Base-by-base conservation (phyloP, 495 filamentous ascomycete species). In the Jackrogersella multiformis region DNA sequence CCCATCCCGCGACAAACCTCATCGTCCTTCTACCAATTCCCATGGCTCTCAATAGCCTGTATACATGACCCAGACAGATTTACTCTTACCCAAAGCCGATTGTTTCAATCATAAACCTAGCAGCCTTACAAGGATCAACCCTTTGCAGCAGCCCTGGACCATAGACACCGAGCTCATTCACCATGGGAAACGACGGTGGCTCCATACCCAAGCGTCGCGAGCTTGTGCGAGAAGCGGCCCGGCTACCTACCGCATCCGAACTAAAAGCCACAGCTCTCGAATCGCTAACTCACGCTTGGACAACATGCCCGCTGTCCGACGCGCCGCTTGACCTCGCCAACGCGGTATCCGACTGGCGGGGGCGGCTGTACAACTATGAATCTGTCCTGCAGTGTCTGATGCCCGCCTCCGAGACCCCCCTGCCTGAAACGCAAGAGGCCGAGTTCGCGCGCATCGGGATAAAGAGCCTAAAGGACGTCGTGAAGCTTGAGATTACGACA, bases 331-430 rank as follows among this genome's bases (percentile, higher is more conserved):
- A 86, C 2, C 77, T 84, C 12, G 90, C 93, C 1, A 83, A 77
- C 59, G 81, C 94, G 1, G 94, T 98, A 12, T 94, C 92, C 0
- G 95, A 99, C 77, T 89, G 83, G 28, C 82, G 85, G 3, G 96
- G 95, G 0, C 89, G 89, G 18, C 86, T 99, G 1, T 99, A 97
- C 81, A 98, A 97, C 72, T 98, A 97, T 76, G 93, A 98, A 73
- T 88, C 92, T 0, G 84, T 98, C 39, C 79, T 99, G 36, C 88
- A 92, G 68, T 91, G 88, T 56, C 82, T 99, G 2, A 83, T 97
- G 18, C 87, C 88, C 2, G 85, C 87, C 1, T 85, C 88, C 36
- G 77, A 77, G 64, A 69, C 16, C 0, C 63, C 26, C 59, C 48
- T 52, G 39, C 70, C 46, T 46, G 72, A 73, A 26, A 55, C 64